Evolutionary conservation across 164 flowering plant species (phyloP).

Genomic region (Vitis rupestris): DNA sequence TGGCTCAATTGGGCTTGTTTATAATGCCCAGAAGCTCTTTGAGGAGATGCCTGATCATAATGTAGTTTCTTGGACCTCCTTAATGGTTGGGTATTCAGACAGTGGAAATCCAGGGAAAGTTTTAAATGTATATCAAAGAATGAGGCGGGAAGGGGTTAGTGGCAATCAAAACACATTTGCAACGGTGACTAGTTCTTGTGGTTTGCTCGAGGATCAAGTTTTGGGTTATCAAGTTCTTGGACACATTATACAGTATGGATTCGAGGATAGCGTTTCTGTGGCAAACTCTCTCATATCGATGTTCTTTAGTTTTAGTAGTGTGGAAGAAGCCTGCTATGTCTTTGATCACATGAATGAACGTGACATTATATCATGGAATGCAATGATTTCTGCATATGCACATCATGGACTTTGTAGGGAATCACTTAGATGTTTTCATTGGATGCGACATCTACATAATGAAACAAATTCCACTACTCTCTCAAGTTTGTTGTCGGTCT

Average conservation of each 20-base stretch:
- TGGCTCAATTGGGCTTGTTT: slow-evolving; percentile 45
- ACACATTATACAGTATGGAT: slow-evolving; percentile 54
- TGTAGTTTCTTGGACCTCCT: slow-evolving; percentile 84
- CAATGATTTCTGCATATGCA: slow-evolving; percentile 59
- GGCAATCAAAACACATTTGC: slow-evolving; percentile 63
- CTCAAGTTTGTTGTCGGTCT: slow-evolving; percentile 54
- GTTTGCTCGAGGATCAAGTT: slow-evolving; percentile 42
- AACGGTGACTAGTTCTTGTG: slow-evolving; percentile 58
- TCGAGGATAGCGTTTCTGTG: slow-evolving; percentile 52
- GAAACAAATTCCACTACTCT: slow-evolving; percentile 54
- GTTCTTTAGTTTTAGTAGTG: slow-evolving; percentile 54
- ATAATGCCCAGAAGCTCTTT: slow-evolving; percentile 39
- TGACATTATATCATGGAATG: slow-evolving; percentile 88
- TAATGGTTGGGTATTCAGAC: slow-evolving; percentile 65
- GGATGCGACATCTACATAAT: slow-evolving; percentile 50
- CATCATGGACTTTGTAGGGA: slow-evolving; percentile 45
- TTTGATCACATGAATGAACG: slow-evolving; percentile 57
- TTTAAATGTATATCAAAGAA: slow-evolving; percentile 35
- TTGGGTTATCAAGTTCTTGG: slow-evolving; percentile 71
- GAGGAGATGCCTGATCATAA: slow-evolving; percentile 67
- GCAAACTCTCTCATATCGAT: slow-evolving; percentile 67
- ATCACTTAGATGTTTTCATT: slow-evolving; percentile 41
- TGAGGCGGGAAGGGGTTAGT: slow-evolving; percentile 48
- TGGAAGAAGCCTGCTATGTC: slow-evolving; percentile 44
- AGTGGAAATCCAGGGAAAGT: slow-evolving; percentile 40